Base-by-base conservation (phyloP, 2,329 filamentous ascomycete genomes). In the Hymenotorrendiella dingleyae region DNA sequence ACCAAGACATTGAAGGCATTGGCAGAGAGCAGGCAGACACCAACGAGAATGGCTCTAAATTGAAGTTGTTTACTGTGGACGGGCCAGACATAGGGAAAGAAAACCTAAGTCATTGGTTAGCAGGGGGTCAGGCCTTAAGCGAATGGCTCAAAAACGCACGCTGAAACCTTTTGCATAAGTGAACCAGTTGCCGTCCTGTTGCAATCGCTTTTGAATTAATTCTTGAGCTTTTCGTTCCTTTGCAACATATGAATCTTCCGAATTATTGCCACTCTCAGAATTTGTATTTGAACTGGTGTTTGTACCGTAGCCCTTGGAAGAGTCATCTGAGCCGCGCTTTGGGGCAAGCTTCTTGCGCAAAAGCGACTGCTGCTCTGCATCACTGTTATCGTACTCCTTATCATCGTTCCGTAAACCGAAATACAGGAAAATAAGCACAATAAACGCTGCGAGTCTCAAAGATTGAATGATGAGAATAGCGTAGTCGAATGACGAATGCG, bases 11-110 rank as follows among this genome's bases (percentile, higher is more conserved):
- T 86, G 37, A 94, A 68, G 4, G 76, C 76, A 50, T 90, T 87
- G 42, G 81, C 76, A 39, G 72, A 67, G n/a, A 89, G 61, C 17
- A 93, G 69, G 52, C 84, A 84, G 1, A 85, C 32, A 0, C 75
- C 74, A 33, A 93, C 81, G 4, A 85, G 69, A 9, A 75, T 66
- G 16, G 85, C 76, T 41, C 81, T 80, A 14, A 84, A 61, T 59
- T 93, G 86, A 14, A 93, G 72, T 11, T 66, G 62, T 40, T 70
- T 73, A 55, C 84, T 76, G 30, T 80, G 74, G 39, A 78, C 73
- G 1, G 89, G 88, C 78, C 85, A 90, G 16, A 94, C 69, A 57
- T 88, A 86, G 0, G 86, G 86, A 21, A 90, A 68, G 60, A 94
- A 83, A 26, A 91, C 66, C 77, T 82, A 17, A 10, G 4, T 16